Evolutionary conservation across 2,329 filamentous ascomycete genomes (phyloP).

Genomic region (Ilyonectria destructans): DNA sequence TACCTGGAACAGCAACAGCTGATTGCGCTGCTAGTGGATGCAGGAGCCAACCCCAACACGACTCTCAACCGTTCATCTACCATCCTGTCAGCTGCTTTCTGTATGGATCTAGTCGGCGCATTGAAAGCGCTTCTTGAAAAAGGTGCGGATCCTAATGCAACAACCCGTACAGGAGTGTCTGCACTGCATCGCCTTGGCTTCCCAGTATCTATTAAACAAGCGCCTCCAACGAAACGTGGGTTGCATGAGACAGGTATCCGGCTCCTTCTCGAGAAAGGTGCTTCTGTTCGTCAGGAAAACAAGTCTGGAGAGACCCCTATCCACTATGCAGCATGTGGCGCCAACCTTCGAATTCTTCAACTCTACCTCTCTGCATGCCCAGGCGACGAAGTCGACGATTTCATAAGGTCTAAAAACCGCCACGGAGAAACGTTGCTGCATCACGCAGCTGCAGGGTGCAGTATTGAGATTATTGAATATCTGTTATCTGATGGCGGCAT

Average conservation of each 20-base stretch:
- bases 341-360: conserved; percentile 32
- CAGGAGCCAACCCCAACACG: conserved; percentile 42
- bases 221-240: not conserved
- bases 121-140: not conserved
- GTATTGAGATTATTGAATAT: conserved; percentile 40
- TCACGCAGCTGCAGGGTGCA: conserved; percentile 48
- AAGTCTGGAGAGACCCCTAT: conserved; percentile 45
- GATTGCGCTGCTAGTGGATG: conserved; percentile 38
- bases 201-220: not conserved
- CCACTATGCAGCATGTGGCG: conserved; percentile 39
- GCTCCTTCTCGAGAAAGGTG: not conserved
- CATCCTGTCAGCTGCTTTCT: not conserved
- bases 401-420: conserved; percentile 33
- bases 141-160: not conserved
- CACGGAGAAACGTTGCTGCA: conserved; percentile 49
- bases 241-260: not conserved
- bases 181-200: not conserved
- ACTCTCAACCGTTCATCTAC: conserved; percentile 27
- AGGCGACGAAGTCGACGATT: conserved; percentile 7
- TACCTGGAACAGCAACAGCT: conserved; percentile 39
- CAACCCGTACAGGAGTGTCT: not conserved
- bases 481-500: conserved; percentile 21
- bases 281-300: conserved; percentile 34
- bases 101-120: not conserved
- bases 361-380: conserved; percentile 38